phyloP scores from a whole-genome alignment of 495 filamentous ascomycete genomes.

The Aspergillus carlsbadensis region DNA sequence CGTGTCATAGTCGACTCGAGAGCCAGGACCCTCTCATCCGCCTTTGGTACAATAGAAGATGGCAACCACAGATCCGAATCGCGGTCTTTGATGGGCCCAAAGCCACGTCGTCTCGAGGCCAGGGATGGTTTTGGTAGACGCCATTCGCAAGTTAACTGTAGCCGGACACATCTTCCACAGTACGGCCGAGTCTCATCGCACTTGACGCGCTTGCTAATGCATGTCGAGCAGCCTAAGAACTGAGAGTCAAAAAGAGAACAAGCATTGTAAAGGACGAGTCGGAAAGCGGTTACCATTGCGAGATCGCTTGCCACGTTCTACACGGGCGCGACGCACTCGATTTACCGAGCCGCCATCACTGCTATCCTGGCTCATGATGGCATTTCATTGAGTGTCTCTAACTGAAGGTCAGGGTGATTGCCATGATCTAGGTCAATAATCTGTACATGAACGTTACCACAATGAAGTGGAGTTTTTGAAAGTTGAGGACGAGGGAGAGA shows the following conservation, averaged over 20 bases:
- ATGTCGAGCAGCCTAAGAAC: slow-evolving; percentile 13
- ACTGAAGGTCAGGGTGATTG: neutral
- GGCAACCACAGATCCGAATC: slow-evolving; percentile 10
- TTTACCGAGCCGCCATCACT: neutral
- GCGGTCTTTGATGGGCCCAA: slow-evolving; percentile 17
- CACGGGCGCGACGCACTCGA: slow-evolving; percentile 10
- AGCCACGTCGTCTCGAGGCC: slow-evolving; percentile 11
- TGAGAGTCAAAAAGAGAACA: too few relatives aligned
- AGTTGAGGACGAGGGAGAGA: neutral
- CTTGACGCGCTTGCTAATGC: slow-evolving; percentile 11
- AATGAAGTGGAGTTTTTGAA: neutral
- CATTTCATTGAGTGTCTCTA: neutral
- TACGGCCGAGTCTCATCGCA: slow-evolving; percentile 18
- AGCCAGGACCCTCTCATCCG: neutral
- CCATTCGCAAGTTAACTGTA: slow-evolving; percentile 13
- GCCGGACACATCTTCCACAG: slow-evolving; percentile 12
- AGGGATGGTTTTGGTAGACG: slow-evolving; percentile 4
- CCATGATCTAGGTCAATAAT: neutral
- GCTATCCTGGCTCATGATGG: neutral
- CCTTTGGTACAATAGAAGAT: slow-evolving; percentile 6
- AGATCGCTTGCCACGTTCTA: slow-evolving; percentile 14
- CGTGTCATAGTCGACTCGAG: neutral
- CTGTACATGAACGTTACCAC: too few relatives aligned
- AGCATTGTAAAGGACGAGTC: too few relatives aligned
- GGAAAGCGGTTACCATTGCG: neutral